Percentiles rank a stretch among this genome's conserved stretches.
Evolutionary conservation across 192 early-diverging fungal genomes (phyloP).

Genomic region (Coemansia biformis): DNA sequence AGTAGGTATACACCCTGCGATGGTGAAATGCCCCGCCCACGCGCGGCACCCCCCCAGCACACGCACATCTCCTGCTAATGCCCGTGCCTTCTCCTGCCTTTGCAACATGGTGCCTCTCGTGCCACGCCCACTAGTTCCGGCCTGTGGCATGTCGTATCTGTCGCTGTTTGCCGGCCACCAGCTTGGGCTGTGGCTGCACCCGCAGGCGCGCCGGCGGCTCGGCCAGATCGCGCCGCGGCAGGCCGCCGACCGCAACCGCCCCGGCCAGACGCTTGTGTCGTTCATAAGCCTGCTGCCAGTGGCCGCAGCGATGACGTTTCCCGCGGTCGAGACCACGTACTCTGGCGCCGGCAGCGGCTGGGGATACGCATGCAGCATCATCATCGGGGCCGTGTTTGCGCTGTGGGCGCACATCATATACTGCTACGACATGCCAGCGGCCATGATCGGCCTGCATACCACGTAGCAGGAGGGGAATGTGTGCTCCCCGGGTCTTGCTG

Average conservation of each 20-base stretch:
- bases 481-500: no score
- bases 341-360: conserved; percentile 40
- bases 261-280: conserved; percentile 34
- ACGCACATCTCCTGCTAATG: no score
- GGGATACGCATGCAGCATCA: conserved; percentile 21
- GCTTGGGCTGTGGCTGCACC: conserved; percentile 32
- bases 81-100: no score
- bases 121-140: conserved; percentile 17
- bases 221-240: conserved; percentile 6
- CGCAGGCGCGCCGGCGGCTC: conserved; percentile 22
- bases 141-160: conserved; percentile 26
- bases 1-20: no score
- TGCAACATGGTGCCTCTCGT: no score
- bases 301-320: conserved; percentile 34
- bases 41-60: no score
- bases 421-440: conserved; percentile 24
- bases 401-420: conserved; percentile 38
- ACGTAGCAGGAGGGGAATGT: no score
- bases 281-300: conserved; percentile 30
- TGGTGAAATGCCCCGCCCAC: no score
- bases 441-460: conserved; percentile 5
- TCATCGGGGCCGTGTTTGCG: conserved; percentile 26
- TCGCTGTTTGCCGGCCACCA: conserved; percentile 42
- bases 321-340: conserved; percentile 25
- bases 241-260: conserved; percentile 6